Evolutionary conservation across 257 asterid genomes (phyloP).

Genomic region (Solanum boliviense): DNA sequence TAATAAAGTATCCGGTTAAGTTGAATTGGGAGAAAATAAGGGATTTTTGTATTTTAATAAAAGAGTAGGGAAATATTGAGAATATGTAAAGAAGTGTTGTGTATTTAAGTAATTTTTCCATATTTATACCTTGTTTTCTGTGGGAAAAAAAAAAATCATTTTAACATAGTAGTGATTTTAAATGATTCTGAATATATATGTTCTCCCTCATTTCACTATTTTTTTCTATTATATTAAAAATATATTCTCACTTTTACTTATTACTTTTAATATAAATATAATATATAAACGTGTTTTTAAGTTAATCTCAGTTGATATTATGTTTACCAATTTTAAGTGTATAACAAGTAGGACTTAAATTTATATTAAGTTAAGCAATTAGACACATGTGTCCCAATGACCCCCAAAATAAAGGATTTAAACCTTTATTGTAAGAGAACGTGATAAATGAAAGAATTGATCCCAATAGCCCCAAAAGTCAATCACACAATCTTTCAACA

Average conservation of each 20-base stretch:
- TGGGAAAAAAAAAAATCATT: background rate
- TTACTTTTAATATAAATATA: too few relatives aligned
- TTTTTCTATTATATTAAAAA: too few relatives aligned
- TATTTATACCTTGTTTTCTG: background rate
- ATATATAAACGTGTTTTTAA: too few relatives aligned
- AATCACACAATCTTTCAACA: too few relatives aligned
- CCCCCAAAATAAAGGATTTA: background rate
- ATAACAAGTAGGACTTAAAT: too few relatives aligned
- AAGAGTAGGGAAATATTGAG: too few relatives aligned
- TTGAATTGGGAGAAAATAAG: too few relatives aligned
- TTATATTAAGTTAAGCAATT: background rate
- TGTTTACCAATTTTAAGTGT: fast-evolving
- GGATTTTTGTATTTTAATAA: too few relatives aligned
- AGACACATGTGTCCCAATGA: background rate
- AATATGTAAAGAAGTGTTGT: too few relatives aligned
- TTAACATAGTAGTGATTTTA: background rate
- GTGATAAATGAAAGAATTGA: background rate
- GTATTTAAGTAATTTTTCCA: too few relatives aligned
- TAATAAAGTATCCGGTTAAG: too few relatives aligned
- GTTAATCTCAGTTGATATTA: too few relatives aligned
- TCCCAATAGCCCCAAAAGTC: background rate
- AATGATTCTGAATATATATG: background rate
- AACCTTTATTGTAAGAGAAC: background rate
- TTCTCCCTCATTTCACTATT: background rate
- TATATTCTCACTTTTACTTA: background rate